Conservation (phyloP, 208 protist species). For the Acanthamoeba royreba region DNA sequence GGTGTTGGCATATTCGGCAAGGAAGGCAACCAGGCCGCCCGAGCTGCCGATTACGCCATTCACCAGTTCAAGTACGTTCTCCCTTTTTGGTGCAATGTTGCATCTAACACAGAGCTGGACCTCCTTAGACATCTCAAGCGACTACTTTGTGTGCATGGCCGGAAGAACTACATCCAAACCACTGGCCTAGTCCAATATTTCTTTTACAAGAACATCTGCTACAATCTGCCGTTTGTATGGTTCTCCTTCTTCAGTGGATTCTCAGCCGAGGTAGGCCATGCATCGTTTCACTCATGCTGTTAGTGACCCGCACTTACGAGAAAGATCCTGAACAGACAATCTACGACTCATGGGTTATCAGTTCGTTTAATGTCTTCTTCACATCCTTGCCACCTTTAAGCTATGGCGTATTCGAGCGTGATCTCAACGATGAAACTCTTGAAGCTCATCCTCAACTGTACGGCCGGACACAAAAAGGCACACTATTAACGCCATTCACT, state of each 20-base stretch:
- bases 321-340: background rate
- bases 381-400: background rate
- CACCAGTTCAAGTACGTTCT: constrained; percentile 86
- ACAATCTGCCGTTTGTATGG: constrained; percentile 86
- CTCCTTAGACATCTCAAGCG: constrained; percentile 79
- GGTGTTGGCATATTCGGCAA: constrained; percentile 82
- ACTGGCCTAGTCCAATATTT: constrained; percentile 87
- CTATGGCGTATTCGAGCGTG: background rate
- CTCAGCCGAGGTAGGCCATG: constrained; percentile 79
- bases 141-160: constrained; percentile 89
- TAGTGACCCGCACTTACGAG: background rate
- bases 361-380: background rate
- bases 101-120: background rate
- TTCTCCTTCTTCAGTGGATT: constrained; percentile 87
- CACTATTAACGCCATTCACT: background rate
- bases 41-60: constrained; percentile 75
- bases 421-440: background rate
- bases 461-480: background rate
- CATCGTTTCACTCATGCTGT: too few relatives aligned
- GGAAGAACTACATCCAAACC: constrained; percentile 83
- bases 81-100: too few relatives aligned
- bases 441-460: background rate
- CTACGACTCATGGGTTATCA: background rate
- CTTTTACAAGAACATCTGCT: constrained; percentile 91
- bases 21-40: constrained; percentile 81